Base-by-base conservation (phyloP, 495 filamentous ascomycete species). In the Penicillium diatomitis region DNA sequence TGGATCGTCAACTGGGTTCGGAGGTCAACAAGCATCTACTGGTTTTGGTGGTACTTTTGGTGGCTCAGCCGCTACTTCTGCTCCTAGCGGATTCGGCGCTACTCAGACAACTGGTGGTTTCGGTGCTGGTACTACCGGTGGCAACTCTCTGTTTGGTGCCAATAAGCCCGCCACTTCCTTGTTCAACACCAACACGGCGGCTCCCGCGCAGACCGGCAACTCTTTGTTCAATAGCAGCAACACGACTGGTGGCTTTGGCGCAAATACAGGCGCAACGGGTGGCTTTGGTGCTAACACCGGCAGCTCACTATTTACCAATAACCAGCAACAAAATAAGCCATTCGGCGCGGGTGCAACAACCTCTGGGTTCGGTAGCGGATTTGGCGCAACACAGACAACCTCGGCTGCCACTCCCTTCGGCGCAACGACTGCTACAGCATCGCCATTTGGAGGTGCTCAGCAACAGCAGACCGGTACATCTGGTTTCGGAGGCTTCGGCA, bases 1-100 rank as follows among this genome's bases (percentile, higher is more conserved):
- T 42, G 65, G 68, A 12, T 55, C 57, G 0, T 52, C 59, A 29
- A 56, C 59, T 38, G 58, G 64, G 6, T 77, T 78, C 52, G 75
- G 74, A 12, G 46, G 55, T 44, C 60, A 62, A 33, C 60, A 65
- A 47, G 63, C 64, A 20, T 56, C 58, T 9, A 63, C 73, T 12
- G 70, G 77, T 32, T 85, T 85, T 50, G 77, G 79, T 44, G 63
- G 61, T 36, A 71, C 76, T n/a, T 80, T 83, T 46, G 82, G 79
- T 49, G 71, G 57, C 46, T 67, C 56, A 38, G 31, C 41, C 29
- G 42, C 46, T 65, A 81, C 68, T 53, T 76, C 55, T 56, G 72
- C 61, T 55, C 62, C 69, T 29, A 64, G 65, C 6, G 65, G 53
- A 33, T 73, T 61, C 30, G 65, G 73, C 47, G 53, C 80, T 42